Evolutionary conservation across 148 eudicot species (phyloP).

Genomic region (Rhododendron ovatum): DNA sequence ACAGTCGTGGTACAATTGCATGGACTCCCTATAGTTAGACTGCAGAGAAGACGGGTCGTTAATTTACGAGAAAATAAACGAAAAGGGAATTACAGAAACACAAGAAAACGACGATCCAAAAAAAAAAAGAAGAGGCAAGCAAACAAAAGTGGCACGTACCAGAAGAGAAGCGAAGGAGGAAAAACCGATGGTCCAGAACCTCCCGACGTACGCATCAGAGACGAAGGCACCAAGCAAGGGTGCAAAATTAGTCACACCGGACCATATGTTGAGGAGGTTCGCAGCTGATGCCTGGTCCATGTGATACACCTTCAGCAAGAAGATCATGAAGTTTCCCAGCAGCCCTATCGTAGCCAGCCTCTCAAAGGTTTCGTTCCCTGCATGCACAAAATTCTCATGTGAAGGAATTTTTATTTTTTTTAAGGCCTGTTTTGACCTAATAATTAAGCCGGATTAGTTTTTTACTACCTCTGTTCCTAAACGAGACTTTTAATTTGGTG

Average conservation of each 20-base stretch:
- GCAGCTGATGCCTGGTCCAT: slow-evolving; percentile 79
- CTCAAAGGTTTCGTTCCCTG: slow-evolving; percentile 90
- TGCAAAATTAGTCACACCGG: slow-evolving; percentile 49
- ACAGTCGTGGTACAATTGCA: too few relatives aligned
- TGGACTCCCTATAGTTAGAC: too few relatives aligned
- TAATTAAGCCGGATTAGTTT: too few relatives aligned
- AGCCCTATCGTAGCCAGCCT: slow-evolving; percentile 73
- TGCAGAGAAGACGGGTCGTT: too few relatives aligned
- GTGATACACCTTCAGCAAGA: slow-evolving; percentile 52
- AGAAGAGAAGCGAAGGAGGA: slow-evolving; percentile 47
- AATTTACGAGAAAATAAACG: neutral
- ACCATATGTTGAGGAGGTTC: slow-evolving; percentile 52
- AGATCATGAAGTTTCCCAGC: slow-evolving; percentile 71
- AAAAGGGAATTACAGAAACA: neutral
- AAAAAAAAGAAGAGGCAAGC: too few relatives aligned
- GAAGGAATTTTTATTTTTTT: too few relatives aligned
- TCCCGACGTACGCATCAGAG: slow-evolving; percentile 70
- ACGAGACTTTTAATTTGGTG: too few relatives aligned
- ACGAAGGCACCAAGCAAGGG: slow-evolving; percentile 79
- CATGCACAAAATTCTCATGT: neutral
- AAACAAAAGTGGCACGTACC: slow-evolving; percentile 27
- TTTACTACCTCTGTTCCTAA: too few relatives aligned
- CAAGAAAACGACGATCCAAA: neutral
- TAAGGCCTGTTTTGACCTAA: too few relatives aligned
- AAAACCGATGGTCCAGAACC: slow-evolving; percentile 59